Evolutionary conservation across 768 basidiomycete genomes (phyloP).

Genomic region (Kwoniella shandongensis): DNA sequence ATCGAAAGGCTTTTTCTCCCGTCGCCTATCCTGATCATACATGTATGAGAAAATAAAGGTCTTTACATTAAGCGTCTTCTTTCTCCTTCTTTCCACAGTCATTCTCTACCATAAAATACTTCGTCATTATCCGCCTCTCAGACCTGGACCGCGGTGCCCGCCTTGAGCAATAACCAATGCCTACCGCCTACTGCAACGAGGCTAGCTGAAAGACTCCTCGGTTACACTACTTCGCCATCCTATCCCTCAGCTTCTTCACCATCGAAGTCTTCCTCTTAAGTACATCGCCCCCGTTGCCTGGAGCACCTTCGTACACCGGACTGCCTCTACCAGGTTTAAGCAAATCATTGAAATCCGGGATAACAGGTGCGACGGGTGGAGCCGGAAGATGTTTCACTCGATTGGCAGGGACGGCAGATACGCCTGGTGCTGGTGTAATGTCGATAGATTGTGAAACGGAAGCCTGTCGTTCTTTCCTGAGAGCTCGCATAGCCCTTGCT

Average conservation of each 20-base stretch:
- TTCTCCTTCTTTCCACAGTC: no score
- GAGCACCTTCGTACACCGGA: background rate
- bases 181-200: no score
- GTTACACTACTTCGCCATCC: conserved; percentile 42
- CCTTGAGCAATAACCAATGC: no score
- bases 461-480: conserved; percentile 17
- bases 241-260: conserved; percentile 51
- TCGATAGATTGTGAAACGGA: conserved; percentile 1
- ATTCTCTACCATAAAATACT: no score
- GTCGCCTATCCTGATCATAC: no score
- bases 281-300: conserved; percentile 12
- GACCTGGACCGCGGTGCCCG: no score
- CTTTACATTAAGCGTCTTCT: no score
- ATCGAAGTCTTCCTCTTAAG: conserved; percentile 48
- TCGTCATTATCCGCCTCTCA: no score
- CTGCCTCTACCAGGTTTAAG: conserved; percentile 13
- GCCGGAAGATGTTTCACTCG: conserved; percentile 38
- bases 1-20: no score
- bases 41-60: no score
- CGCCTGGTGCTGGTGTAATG: conserved; percentile 1
- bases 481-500: conserved; percentile 20
- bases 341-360: conserved; percentile 48
- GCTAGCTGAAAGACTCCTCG: no score
- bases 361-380: conserved; percentile 50
- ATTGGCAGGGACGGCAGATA: conserved; percentile 21